Conservation (phyloP, 148 eudicot genomes). For the Vaccinium corymbosum region DNA sequence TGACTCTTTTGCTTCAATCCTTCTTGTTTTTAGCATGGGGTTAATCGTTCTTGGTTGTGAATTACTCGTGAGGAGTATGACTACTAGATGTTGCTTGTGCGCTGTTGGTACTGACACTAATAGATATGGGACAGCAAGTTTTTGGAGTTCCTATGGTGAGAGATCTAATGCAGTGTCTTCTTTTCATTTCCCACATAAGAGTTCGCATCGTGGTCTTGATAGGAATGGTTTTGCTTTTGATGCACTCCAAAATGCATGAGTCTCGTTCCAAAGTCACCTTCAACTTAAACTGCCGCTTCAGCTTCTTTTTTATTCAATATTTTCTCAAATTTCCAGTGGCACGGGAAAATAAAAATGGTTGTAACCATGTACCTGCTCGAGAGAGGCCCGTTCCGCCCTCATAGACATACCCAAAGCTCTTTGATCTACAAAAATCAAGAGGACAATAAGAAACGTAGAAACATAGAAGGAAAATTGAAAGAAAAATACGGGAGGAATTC, state of each 20-base stretch:
- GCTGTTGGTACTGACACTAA: neutral
- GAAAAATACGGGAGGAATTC: neutral
- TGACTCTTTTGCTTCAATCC: neutral
- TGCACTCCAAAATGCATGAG: neutral
- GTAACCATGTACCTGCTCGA: constrained; percentile 64
- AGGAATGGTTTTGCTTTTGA: neutral
- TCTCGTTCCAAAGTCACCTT: neutral
- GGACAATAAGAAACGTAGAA: constrained; percentile 1
- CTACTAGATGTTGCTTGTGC: neutral
- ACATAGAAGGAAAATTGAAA: neutral
- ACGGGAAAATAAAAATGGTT: neutral
- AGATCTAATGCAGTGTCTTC: neutral
- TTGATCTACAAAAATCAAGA: constrained; percentile 61
- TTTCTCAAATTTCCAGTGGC: neutral
- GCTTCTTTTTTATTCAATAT: neutral
- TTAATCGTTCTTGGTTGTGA: neutral
- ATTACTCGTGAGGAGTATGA: neutral
- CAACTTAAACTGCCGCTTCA: neutral
- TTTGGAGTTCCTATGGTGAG: neutral
- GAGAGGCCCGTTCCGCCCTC: constrained; percentile 91
- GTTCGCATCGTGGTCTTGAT: neutral
- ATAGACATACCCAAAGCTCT: constrained; percentile 99
- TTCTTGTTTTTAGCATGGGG: neutral
- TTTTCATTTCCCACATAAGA: neutral
- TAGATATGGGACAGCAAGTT: neutral